Base-by-base conservation (phyloP, 257 asterid genomes). In the Cynanchum wilfordii region DNA sequence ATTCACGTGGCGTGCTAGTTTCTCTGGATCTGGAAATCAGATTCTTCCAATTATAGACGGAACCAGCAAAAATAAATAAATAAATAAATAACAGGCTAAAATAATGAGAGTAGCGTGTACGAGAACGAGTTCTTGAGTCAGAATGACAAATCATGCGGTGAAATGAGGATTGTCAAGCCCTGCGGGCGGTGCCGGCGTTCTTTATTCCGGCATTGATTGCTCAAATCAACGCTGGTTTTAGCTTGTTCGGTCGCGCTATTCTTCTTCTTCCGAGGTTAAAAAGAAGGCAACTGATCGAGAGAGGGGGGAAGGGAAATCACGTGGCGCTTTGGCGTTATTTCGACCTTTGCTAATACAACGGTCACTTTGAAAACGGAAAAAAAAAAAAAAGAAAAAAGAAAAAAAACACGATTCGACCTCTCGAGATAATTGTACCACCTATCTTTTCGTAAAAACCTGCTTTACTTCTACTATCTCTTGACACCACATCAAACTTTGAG, bases 71-170 rank as follows among this genome's bases (percentile, higher is more conserved):
- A 54, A 4, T 7, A 54, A 54, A 17, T 4, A 19, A 63, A 33
- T 63, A 63, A 63, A 60, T 16, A 63, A 5, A 20, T n/a, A 30
- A 54, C 7, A 29, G 38, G 22, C 7, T 19, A 4, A 24, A 36
- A 22, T 5, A 10, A 1, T 4, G 55, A 24, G 36, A 75, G 69
- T 68, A 29, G 55, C 74, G 63, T 68, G 79, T 72, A 56, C 52
- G 78, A 57, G 54, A 9, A 15, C 55, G 42, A 20, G 59, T 52
- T 33, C n/a, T 54, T 15, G 65, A 64, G 52, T 70, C 47, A 70
- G 65, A 36, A 62, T 10, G n/a, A 15, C n/a, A 42, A 69, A 70
- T 70, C 74, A 70, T 70, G 27, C 62, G 33, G 73, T 69, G 50
- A 64, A 63, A 63, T 63, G 9, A 59, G 2, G 7, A 59, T 9